phyloP scores from a whole-genome alignment of 169 alveolate species.

The Eimeria maxima region DNA sequence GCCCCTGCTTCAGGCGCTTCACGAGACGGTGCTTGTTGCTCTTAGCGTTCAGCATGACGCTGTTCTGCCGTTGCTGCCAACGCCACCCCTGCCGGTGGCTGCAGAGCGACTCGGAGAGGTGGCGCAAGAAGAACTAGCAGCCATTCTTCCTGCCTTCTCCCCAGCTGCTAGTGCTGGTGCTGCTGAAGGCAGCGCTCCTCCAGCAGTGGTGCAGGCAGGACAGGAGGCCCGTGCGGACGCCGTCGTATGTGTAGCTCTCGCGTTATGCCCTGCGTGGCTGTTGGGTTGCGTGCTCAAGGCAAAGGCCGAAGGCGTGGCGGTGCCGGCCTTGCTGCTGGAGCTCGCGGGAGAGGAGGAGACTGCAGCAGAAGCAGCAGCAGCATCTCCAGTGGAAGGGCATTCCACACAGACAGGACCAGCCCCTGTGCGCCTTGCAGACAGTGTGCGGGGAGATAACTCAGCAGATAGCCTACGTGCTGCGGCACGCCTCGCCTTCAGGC shows the following conservation, averaged over 20 bases:
- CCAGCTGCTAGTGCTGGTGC: background rate
- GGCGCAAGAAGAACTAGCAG: constrained; percentile 2
- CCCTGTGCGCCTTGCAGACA: background rate
- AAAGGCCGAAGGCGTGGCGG: constrained; percentile 61
- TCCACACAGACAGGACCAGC: background rate
- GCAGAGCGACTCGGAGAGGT: constrained; percentile 20
- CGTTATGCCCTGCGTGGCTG: constrained; percentile 56
- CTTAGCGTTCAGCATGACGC: constrained; percentile 28
- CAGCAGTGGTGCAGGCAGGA: background rate
- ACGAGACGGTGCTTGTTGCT: constrained; percentile 14
- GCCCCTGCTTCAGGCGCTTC: background rate
- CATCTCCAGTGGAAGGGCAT: background rate
- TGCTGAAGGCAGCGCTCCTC: background rate
- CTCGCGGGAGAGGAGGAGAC: constrained; percentile 48
- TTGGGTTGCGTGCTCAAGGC: constrained; percentile 24
- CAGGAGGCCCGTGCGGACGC: background rate
- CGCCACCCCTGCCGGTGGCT: constrained; percentile 46
- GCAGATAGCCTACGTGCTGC: background rate
- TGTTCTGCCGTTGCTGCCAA: constrained; percentile 62
- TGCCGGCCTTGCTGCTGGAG: constrained; percentile 16
- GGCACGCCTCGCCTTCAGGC: constrained; percentile 7
- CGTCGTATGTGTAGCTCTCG: background rate
- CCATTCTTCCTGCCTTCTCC: background rate
- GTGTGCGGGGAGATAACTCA: background rate
- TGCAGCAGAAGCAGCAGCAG: background rate